Percentiles rank a stretch among this genome's conserved stretches.
These are phyloP conservation scores for Hortaea werneckii DNA, from an alignment of 2,329 filamentous ascomycete species.

Conservation along the genomic window DNA sequence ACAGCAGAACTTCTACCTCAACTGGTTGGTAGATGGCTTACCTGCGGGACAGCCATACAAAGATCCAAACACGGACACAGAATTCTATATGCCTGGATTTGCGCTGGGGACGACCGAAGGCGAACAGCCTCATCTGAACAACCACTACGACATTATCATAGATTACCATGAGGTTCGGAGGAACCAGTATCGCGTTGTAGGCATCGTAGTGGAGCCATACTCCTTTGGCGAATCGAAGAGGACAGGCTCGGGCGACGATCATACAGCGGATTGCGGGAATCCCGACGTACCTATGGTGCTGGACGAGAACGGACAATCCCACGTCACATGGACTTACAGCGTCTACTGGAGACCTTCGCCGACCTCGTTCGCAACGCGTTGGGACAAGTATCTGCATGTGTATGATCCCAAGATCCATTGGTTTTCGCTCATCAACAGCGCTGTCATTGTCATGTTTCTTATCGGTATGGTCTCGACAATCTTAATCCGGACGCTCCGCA, in stretches of 20 bases:
- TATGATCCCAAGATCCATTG: slow-evolving; percentile 98
- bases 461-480: slow-evolving; percentile 89
- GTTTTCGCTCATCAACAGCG: slow-evolving; percentile 95
- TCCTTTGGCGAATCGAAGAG: slow-evolving; percentile 52
- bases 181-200: slow-evolving; percentile 75
- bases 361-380: slow-evolving; percentile 90
- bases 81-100: slow-evolving; percentile 89
- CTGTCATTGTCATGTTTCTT: slow-evolving; percentile 86
- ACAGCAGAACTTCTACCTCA: slow-evolving; percentile 76
- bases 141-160: slow-evolving; percentile 88
- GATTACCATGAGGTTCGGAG: slow-evolving; percentile 78
- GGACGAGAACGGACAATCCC: slow-evolving; percentile 48
- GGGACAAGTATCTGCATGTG: slow-evolving; percentile 98
- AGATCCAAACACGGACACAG: slow-evolving; percentile 64
- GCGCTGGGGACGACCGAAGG: slow-evolving; percentile 51
- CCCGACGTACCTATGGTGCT: slow-evolving; percentile 52
- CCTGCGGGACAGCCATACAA: slow-evolving; percentile 76
- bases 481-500: slow-evolving; percentile 73
- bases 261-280: slow-evolving; percentile 51
- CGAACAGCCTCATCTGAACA: slow-evolving; percentile 60
- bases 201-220: slow-evolving; percentile 75
- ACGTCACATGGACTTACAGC: slow-evolving; percentile 81
- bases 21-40: slow-evolving; percentile 91
- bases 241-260: slow-evolving; percentile 39
- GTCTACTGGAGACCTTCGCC: slow-evolving; percentile 77